Conservation (phyloP, 176 grass and related monocot genomes). For the Tillandsia fasciculata region DNA sequence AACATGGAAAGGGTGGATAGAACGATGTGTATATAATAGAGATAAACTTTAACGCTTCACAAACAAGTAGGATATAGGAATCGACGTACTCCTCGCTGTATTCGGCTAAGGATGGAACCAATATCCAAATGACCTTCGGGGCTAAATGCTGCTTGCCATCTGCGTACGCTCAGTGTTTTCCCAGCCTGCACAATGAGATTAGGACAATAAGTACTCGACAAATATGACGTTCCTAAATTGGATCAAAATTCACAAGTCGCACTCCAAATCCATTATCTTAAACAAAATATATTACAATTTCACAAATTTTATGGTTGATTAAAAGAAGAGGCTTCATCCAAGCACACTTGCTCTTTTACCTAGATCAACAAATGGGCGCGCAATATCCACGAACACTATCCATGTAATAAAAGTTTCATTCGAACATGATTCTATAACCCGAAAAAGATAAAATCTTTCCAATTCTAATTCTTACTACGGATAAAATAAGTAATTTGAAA, state of each 20-base stretch:
- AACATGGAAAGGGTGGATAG: neutral
- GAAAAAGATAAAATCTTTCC: neutral
- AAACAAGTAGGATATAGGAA: conserved; percentile 2
- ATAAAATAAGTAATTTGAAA: neutral
- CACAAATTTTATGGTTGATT: neutral
- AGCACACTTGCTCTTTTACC: neutral
- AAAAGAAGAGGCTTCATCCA: neutral
- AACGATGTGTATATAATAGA: neutral
- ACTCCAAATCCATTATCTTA: neutral
- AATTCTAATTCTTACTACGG: neutral
- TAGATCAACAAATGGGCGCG: neutral
- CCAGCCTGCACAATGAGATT: conserved; percentile 57
- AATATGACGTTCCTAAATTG: neutral
- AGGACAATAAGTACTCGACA: neutral
- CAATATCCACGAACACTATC: neutral
- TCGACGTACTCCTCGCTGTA: conserved; percentile 74
- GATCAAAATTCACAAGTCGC: neutral
- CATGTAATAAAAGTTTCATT: neutral
- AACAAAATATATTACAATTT: neutral
- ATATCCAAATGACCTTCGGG: conserved; percentile 86
- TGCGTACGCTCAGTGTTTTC: conserved; percentile 85
- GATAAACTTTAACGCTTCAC: neutral
- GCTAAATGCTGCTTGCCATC: conserved; percentile 90
- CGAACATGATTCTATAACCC: neutral
- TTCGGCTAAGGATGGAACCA: conserved; percentile 76